Base-by-base conservation (phyloP, 306 rosid species). In the Quercus gilva region DNA sequence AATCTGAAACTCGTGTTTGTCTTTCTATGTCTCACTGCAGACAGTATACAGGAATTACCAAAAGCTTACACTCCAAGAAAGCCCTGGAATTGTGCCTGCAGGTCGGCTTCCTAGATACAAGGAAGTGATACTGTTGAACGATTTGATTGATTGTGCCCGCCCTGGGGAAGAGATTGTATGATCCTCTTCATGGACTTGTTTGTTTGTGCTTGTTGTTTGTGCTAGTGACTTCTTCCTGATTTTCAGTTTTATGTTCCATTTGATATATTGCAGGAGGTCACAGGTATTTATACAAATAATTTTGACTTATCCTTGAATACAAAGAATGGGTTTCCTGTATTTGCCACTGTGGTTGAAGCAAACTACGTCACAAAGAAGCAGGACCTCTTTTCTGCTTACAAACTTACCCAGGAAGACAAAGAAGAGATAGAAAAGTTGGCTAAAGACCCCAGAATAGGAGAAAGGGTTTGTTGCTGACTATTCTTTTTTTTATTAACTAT, bases 41-140 rank as follows among this genome's bases (percentile, higher is more conserved):
- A 95, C 99, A 55, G 80, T 95, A 79, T 95, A 95, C 79, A 87
- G 99, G 91, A 95, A 95, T 64, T 95, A 93, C 82, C 99, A 95
- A 80, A 95, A 93, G 91, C 98, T 95, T 70, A 86, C 96, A 2
- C 99, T 95, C 70, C 99, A 95, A 87, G 99, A 95, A 78, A 95
- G 99, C 88, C 99, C 99, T 7, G 99, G 99, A 78, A 95, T 90
- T 81, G 99, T 95, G 82, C 99, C 98, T 35, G 98, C 99, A 3
- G 99, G 98, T 77, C 94, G 99, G 21, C 92, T 95, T 81, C 99
- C 99, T 23, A 91, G 99, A 89, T 95, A 91, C 88, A 95, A 95
- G 84, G 99, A 95, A 91, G 98, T 93, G 78, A 95, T 95, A 80
- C 79, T 95, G 17, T 81, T 95, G 93, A 95, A 95, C 79, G 99